These are phyloP conservation scores for Chalara sp. DNA, from an alignment of 2,329 filamentous ascomycete species.

Conservation along the genomic window DNA sequence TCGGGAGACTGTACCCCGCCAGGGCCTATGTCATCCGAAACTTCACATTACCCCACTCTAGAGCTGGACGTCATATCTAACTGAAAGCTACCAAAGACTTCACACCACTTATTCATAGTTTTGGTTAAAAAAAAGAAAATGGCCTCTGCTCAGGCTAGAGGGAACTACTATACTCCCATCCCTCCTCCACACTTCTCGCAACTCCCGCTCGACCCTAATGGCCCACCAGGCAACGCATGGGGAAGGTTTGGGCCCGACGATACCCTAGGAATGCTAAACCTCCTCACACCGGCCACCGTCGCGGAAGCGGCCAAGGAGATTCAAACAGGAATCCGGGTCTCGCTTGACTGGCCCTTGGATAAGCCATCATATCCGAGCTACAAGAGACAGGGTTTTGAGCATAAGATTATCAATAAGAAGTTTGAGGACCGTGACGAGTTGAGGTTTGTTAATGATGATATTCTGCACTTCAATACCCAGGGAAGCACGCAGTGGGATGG, in stretches of 20 bases:
- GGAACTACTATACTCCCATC: too few species aligned
- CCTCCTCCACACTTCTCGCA: background rate
- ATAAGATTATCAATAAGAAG: background rate
- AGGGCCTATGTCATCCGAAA: too few species aligned
- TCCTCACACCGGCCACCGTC: background rate
- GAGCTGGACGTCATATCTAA: too few species aligned
- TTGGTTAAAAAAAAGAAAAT: too few species aligned
- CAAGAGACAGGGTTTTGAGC: background rate
- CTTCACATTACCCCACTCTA: too few species aligned
- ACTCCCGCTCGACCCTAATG: background rate
- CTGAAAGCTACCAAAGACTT: too few species aligned
- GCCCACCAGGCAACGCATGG: constrained; percentile 3
- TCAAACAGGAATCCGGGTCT: background rate
- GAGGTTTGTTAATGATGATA: background rate
- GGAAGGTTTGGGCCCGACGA: background rate
- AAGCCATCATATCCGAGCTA: background rate
- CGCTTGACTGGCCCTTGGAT: constrained; percentile 2
- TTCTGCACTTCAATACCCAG: constrained; percentile 1
- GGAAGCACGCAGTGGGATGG: constrained; percentile 1
- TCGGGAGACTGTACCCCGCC: too few species aligned
- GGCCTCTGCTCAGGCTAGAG: too few species aligned
- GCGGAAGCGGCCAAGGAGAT: background rate
- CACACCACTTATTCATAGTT: too few species aligned
- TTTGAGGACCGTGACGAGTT: too few species aligned
- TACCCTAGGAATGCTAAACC: constrained; percentile 1